These are phyloP conservation scores for Pulveroboletus sp. DNA, from an alignment of 768 basidiomycete genomes.

Conservation along the genomic window DNA sequence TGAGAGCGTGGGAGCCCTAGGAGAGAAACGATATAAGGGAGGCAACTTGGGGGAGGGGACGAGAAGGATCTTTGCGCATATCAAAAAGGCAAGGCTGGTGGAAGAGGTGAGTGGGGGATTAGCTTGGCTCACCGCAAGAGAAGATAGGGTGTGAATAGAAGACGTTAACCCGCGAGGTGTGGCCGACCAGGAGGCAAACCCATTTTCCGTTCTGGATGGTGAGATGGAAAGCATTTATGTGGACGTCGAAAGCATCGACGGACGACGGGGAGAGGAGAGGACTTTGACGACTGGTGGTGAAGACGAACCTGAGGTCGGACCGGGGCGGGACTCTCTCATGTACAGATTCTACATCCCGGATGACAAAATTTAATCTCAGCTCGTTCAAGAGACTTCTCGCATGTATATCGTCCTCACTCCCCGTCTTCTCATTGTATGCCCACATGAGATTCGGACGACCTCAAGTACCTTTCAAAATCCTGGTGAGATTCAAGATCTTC, in stretches of 20 bases:
- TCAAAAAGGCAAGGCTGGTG: conserved; percentile 82
- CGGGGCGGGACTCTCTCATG: too few relatives aligned
- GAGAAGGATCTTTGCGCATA: conserved; percentile 86
- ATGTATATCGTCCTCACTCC: too few relatives aligned
- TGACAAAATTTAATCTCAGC: too few relatives aligned
- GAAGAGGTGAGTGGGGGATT: not conserved
- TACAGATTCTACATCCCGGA: too few relatives aligned
- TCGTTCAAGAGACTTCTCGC: too few relatives aligned
- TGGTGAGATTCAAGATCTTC: too few relatives aligned
- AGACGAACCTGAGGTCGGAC: too few relatives aligned
- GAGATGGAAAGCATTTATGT: conserved; percentile 96
- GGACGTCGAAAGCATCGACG: conserved; percentile 93
- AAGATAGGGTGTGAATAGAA: conserved; percentile 46
- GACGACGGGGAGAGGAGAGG: too few relatives aligned
- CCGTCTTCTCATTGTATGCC: too few relatives aligned
- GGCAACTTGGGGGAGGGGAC: conserved; percentile 86
- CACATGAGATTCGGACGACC: too few relatives aligned
- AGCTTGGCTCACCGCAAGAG: conserved; percentile 61
- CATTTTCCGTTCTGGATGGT: conserved; percentile 82
- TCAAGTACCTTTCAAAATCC: too few relatives aligned
- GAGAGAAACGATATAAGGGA: conserved; percentile 79
- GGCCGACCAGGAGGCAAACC: conserved; percentile 93
- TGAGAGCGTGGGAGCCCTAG: conserved; percentile 89
- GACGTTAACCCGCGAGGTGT: conserved; percentile 77
- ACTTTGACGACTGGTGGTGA: too few relatives aligned